phyloP scores from a whole-genome alignment of 768 basidiomycete species.

The Rhodotorula paludigena region DNA sequence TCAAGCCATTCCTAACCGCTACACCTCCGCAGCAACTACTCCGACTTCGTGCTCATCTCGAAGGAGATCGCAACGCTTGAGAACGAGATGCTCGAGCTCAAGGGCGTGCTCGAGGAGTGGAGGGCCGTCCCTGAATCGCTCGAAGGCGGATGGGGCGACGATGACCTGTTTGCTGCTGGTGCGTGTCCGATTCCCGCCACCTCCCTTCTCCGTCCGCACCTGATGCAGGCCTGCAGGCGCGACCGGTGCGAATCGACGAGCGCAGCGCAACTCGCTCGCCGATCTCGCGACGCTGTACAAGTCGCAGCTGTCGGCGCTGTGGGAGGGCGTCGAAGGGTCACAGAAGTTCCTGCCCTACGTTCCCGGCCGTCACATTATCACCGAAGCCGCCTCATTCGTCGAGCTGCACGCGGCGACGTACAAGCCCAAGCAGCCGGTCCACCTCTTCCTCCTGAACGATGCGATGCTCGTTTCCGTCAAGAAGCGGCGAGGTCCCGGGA shows the following conservation, averaged over 20 bases:
- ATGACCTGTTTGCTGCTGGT: conserved; percentile 52
- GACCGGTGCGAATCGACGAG: conserved; percentile 56
- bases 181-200: neutral
- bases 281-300: conserved; percentile 91
- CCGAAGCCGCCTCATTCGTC: conserved; percentile 74
- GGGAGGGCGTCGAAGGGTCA: conserved; percentile 85
- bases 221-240: neutral
- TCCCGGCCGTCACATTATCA: conserved; percentile 83
- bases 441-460: conserved; percentile 87
- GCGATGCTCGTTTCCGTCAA: conserved; percentile 74
- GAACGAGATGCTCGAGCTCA: conserved; percentile 95
- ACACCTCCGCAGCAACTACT: conserved; percentile 61
- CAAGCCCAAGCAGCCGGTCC: conserved; percentile 78
- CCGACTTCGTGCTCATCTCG: conserved; percentile 91
- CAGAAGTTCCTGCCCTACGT: conserved; percentile 89
- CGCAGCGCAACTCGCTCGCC: conserved; percentile 83
- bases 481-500: conserved; percentile 59
- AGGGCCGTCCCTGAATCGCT: conserved; percentile 89
- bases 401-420: conserved; percentile 92
- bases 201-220: neutral
- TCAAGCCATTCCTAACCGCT: neutral
- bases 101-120: conserved; percentile 89
- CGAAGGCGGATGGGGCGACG: conserved; percentile 64
- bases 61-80: conserved; percentile 95
- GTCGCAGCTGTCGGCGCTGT: conserved; percentile 85